Evolutionary conservation across 352 stramenopile species (phyloP).

Genomic region (Phytophthora colocasiae): DNA sequence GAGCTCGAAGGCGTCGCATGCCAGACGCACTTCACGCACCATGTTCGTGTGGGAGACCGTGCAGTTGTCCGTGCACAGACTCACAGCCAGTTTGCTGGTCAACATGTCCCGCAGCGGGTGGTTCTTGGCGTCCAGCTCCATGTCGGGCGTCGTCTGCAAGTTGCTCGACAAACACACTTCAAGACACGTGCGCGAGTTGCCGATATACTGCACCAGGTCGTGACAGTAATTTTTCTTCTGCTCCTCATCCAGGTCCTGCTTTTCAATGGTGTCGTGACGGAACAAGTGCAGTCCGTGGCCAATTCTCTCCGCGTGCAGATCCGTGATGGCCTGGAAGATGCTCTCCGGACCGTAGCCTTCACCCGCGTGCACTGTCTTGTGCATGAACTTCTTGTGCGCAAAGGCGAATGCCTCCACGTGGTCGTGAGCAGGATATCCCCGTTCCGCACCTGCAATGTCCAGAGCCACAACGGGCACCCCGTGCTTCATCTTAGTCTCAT

Average conservation of each 20-base stretch:
- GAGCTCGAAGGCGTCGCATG: constrained; percentile 82
- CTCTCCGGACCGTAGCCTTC: constrained; percentile 89
- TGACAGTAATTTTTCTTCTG: constrained; percentile 75
- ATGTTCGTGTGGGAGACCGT: constrained; percentile 90
- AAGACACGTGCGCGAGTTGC: constrained; percentile 80
- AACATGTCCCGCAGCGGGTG: constrained; percentile 88
- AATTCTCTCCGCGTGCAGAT: constrained; percentile 88
- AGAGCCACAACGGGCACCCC: constrained; percentile 85
- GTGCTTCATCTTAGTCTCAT: constrained; percentile 70
- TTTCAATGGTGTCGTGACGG: constrained; percentile 76
- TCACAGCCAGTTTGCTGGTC: constrained; percentile 81
- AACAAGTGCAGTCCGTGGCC: constrained; percentile 89
- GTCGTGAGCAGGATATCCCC: constrained; percentile 80
- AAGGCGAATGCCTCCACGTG: constrained; percentile 86
- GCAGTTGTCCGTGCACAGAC: constrained; percentile 89
- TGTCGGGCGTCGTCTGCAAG: constrained; percentile 83
- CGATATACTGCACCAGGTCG: constrained; percentile 85
- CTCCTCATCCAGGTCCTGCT: constrained; percentile 46
- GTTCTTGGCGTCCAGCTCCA: constrained; percentile 72
- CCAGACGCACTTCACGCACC: constrained; percentile 81
- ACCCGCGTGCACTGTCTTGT: constrained; percentile 90
- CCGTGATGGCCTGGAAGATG: constrained; percentile 88
- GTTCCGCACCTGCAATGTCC: constrained; percentile 87
- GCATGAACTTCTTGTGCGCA: constrained; percentile 89
- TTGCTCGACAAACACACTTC: constrained; percentile 91